These are phyloP conservation scores for Nicotiana attenuata DNA, from an alignment of 257 asterid species.

Conservation along the genomic window DNA sequence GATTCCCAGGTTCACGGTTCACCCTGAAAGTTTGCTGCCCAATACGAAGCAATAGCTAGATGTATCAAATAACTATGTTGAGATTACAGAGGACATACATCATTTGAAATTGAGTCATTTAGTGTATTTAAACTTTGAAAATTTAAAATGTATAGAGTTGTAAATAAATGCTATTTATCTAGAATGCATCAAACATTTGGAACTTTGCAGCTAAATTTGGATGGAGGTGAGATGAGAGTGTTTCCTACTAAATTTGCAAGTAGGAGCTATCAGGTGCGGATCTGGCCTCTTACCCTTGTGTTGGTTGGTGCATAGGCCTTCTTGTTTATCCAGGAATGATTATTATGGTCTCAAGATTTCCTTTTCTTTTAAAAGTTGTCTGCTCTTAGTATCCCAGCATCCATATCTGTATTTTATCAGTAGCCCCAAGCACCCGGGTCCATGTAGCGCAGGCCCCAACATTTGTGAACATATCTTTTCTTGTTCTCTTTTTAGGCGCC, in stretches of 20 bases:
- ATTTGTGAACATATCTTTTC: neutral
- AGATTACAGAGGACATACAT: neutral
- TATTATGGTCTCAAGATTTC: neutral
- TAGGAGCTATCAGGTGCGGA: neutral
- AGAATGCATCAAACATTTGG: neutral
- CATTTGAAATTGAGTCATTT: neutral
- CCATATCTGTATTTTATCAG: neutral
- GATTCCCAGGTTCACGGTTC: too few species aligned
- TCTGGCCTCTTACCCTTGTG: neutral
- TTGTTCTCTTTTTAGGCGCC: neutral
- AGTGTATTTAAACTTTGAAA: neutral
- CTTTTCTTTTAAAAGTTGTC: neutral
- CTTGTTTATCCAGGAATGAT: neutral
- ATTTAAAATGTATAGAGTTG: neutral
- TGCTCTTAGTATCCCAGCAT: neutral
- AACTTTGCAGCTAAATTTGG: neutral
- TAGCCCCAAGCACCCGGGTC: neutral
- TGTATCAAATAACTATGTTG: neutral
- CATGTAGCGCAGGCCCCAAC: neutral
- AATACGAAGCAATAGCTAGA: too few species aligned
- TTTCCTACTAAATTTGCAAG: neutral
- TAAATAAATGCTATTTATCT: neutral
- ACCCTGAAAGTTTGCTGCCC: too few species aligned
- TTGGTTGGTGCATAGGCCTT: neutral
- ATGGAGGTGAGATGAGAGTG: neutral